These are phyloP conservation scores for Suillus occidentalis DNA, from an alignment of 768 basidiomycete species.

Conservation along the genomic window DNA sequence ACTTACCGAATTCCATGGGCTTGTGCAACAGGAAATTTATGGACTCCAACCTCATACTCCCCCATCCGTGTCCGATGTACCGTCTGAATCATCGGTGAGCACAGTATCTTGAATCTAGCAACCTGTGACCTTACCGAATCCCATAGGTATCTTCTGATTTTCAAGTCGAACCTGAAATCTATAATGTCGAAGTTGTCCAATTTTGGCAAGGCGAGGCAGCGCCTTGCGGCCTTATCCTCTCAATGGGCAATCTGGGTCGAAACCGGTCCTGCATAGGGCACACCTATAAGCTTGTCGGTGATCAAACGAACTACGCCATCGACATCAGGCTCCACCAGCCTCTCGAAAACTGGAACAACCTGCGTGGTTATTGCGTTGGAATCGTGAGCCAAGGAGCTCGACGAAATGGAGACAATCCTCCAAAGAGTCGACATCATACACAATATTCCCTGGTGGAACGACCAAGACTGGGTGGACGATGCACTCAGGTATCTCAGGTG, in stretches of 20 bases:
- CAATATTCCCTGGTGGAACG: not conserved
- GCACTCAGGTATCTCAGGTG: not conserved
- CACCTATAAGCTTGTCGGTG: conserved; percentile 27
- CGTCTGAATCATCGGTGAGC: not conserved
- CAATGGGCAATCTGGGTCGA: conserved; percentile 30
- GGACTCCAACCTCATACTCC: not conserved
- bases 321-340: no score
- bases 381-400: no score
- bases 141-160: no score
- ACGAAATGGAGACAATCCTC: no score
- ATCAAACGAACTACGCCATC: conserved; percentile 23
- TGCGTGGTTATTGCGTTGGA: no score
- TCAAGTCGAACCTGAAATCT: conserved; percentile 13
- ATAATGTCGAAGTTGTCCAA: conserved; percentile 27
- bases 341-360: no score
- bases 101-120: no score
- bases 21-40: not conserved
- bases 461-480: not conserved
- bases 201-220: conserved; percentile 22
- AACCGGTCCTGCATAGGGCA: conserved; percentile 19
- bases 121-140: no score
- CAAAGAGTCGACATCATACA: no score
- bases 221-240: conserved; percentile 15
- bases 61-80: no score
- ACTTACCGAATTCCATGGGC: not conserved